These are phyloP conservation scores for Cnidoscolus chayamansa DNA, from an alignment of 441 rosid species.

Conservation along the genomic window DNA sequence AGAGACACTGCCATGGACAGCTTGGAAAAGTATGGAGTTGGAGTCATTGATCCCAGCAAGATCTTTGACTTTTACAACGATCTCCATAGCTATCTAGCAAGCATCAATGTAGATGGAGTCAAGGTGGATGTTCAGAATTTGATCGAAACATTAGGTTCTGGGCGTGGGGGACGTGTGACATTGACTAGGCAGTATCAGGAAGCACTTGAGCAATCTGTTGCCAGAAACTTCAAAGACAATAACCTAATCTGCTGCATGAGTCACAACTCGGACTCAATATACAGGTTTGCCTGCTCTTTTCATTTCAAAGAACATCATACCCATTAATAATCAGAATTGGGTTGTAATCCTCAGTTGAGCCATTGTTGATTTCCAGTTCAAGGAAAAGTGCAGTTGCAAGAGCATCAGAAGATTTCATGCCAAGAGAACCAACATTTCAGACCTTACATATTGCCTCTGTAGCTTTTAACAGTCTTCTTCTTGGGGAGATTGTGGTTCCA, in stretches of 20 bases:
- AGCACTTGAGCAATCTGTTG: constrained; percentile 59
- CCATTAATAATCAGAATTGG: background rate
- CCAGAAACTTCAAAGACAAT: constrained; percentile 54
- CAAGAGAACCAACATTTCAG: constrained; percentile 57
- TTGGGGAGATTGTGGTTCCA: constrained; percentile 66
- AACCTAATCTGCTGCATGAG: constrained; percentile 68
- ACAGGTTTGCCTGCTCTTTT: constrained; percentile 36
- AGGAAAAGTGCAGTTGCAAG: constrained; percentile 56
- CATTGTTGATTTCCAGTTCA: constrained; percentile 37
- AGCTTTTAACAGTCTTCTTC: constrained; percentile 63
- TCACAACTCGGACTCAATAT: constrained; percentile 65
- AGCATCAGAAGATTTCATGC: constrained; percentile 77
- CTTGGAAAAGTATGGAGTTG: constrained; percentile 68
- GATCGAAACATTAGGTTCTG: constrained; percentile 59
- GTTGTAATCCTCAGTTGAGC: constrained; percentile 16
- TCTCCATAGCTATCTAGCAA: constrained; percentile 62
- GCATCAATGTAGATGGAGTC: constrained; percentile 59
- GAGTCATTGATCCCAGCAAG: constrained; percentile 52
- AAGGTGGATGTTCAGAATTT: constrained; percentile 77
- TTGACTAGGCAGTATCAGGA: constrained; percentile 57
- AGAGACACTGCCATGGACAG: constrained; percentile 53
- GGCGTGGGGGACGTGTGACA: constrained; percentile 56
- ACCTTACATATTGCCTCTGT: constrained; percentile 64
- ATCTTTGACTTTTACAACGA: constrained; percentile 57
- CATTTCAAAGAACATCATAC: background rate